phyloP scores from a whole-genome alignment of 768 basidiomycete genomes.

The Boletellus ananas region DNA sequence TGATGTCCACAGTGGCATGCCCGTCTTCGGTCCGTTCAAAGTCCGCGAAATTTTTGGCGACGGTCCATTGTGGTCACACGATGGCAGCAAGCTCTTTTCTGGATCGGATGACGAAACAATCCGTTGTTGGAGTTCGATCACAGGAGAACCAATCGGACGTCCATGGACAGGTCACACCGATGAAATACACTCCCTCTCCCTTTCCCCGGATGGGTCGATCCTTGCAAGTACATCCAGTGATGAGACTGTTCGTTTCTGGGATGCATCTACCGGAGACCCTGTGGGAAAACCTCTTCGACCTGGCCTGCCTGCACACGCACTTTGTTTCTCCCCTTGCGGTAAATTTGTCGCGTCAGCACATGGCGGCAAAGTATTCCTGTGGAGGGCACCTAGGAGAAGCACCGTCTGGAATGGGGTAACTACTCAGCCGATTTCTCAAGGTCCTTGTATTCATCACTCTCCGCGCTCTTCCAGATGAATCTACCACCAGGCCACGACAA shows the following conservation, averaged over 20 bases:
- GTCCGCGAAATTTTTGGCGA: neutral
- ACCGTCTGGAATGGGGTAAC: neutral
- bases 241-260: constrained; percentile 1
- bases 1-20: neutral
- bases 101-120: neutral
- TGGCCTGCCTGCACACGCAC: rapidly evolving
- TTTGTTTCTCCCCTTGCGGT: constrained; percentile 6
- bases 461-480: neutral
- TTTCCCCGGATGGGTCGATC: neutral
- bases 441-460: neutral
- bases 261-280: neutral
- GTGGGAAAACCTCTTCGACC: constrained; percentile 2
- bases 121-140: neutral
- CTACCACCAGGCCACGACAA: too few relatives aligned
- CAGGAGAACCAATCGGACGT: neutral
- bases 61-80: constrained; percentile 1
- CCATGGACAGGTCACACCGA: neutral
- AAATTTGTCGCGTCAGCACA: neutral
- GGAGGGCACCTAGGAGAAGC: neutral
- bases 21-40: neutral
- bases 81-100: constrained; percentile 5
- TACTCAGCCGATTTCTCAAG: neutral
- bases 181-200: neutral
- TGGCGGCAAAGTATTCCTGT: neutral
- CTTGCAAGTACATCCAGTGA: neutral